Evolutionary conservation across 2,329 filamentous ascomycete species (phyloP), one percentile per base, ranked within the genome.

Genomic region (Fusarium sp.): DNA sequence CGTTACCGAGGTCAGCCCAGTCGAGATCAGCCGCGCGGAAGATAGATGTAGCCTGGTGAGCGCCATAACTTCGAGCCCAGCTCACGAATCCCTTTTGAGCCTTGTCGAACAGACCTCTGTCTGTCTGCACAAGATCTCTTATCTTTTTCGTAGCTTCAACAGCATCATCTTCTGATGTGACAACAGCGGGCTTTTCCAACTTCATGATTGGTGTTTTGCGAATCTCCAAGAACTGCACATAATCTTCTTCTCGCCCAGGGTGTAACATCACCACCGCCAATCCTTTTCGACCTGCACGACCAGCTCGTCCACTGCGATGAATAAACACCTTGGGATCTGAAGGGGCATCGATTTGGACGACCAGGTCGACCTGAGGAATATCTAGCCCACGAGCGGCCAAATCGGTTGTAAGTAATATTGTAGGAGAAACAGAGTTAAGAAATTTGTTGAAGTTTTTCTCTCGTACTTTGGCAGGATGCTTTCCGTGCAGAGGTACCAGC

Each of bases 321-420:
- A 99, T 93, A 75, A 98, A 98, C 12, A 92, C 94, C 78, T 98
- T 98, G 0, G 94, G 93, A 73, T 97, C 94, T 40, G 91, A 93
- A 2, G 75, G 93, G 80, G 74, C 92, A 76, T 97, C 94, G 42
- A 97, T 84, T 77, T 97, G 95, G 1, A 97, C 87, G 6, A 97
- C 94, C 3, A 97, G 85, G 76, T 97, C 95, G 38, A 97, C 94
- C 58, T 94, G 89, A 0, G 94, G 94, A 56, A 97, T 96, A 77
- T 98, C 95, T 6, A 98, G 86, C 15, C 95, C 95, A 63, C 95
- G 89, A 4, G 95, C 93, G 4, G 95, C 93, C 28, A 98, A 89
- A 77, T 98, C 95, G 18, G 96, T 98, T 8, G 95, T 98, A 8
- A 99, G 84, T 12, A 99, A 88, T 34, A 99, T 86, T 2, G 91